Conservation (phyloP, 805 yeast genomes). For the Cyberlindnera suaveolens region DNA sequence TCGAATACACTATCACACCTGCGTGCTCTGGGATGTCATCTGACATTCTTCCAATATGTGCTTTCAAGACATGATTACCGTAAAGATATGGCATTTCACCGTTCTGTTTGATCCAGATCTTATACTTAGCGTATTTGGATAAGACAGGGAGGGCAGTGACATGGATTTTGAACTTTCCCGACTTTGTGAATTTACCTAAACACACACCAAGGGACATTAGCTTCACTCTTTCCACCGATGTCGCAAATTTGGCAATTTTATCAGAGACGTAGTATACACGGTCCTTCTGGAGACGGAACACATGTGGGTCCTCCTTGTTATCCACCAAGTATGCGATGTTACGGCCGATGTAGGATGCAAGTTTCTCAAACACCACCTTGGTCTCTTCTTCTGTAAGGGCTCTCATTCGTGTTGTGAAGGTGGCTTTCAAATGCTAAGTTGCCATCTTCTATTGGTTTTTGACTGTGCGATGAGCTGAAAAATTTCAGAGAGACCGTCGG, state of each 20-base stretch:
- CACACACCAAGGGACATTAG: constrained; percentile 92
- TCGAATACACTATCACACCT: constrained; percentile 85
- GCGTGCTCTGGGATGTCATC: constrained; percentile 98
- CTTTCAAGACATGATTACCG: constrained; percentile 94
- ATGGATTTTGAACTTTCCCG: constrained; percentile 93
- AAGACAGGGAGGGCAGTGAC: constrained; percentile 83
- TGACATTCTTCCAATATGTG: constrained; percentile 93
- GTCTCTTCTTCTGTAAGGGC: constrained; percentile 96
- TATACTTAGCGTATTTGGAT: constrained; percentile 84
- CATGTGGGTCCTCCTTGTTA: constrained; percentile 75
- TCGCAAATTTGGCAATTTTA: constrained; percentile 76
- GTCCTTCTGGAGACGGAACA: constrained; percentile 92
- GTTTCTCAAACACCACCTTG: constrained; percentile 88
- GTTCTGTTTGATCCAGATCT: constrained; percentile 92
- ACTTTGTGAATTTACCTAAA: constrained; percentile 94
- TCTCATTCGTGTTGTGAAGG: constrained; percentile 52
- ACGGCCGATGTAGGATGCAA: constrained; percentile 95
- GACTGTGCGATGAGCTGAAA: not conserved
- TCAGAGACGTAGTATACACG: constrained; percentile 91
- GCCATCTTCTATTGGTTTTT: not conserved
- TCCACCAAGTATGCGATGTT: constrained; percentile 85
- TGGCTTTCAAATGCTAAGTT: not conserved
- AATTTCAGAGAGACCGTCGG: too few species aligned
- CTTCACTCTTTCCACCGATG: constrained; percentile 82
- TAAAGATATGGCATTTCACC: constrained; percentile 98